Percentiles rank a stretch among this genome's conserved stretches.
Conservation (phyloP, 2,329 filamentous ascomycete species). For the Xylariaceae sp. region DNA sequence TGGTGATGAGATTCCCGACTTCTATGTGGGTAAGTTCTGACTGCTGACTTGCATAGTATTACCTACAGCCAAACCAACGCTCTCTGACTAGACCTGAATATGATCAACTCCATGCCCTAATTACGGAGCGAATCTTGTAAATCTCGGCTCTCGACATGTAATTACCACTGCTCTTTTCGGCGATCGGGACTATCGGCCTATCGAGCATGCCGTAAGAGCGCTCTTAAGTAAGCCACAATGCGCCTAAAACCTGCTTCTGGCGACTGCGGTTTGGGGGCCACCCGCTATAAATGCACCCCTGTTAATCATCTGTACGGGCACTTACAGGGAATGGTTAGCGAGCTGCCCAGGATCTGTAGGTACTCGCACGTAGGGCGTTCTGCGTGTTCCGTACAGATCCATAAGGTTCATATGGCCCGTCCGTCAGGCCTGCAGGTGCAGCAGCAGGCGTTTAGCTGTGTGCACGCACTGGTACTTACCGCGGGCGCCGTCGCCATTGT, state of each 20-base stretch:
- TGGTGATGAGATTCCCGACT: no score
- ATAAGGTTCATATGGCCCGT: neutral
- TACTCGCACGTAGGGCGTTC: no score
- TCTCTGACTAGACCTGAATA: no score
- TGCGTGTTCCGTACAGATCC: no score
- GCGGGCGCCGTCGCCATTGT: neutral
- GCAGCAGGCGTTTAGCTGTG: neutral
- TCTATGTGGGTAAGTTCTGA: no score
- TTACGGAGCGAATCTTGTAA: neutral
- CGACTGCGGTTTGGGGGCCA: neutral
- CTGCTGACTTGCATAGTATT: no score
- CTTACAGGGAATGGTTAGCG: neutral
- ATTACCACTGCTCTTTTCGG: neutral
- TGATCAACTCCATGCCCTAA: neutral
- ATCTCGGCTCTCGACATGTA: neutral
- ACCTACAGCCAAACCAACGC: no score
- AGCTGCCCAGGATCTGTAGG: neutral
- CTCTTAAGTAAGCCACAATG: neutral
- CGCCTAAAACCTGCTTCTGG: neutral
- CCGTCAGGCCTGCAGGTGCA: neutral
- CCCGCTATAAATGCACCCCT: neutral
- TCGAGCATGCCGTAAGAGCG: no score
- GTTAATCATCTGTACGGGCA: neutral
- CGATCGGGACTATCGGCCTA: neutral
- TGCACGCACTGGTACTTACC: neutral